phyloP scores from a whole-genome alignment of 768 basidiomycete genomes.

The Goffeauzyma gilvescens region DNA sequence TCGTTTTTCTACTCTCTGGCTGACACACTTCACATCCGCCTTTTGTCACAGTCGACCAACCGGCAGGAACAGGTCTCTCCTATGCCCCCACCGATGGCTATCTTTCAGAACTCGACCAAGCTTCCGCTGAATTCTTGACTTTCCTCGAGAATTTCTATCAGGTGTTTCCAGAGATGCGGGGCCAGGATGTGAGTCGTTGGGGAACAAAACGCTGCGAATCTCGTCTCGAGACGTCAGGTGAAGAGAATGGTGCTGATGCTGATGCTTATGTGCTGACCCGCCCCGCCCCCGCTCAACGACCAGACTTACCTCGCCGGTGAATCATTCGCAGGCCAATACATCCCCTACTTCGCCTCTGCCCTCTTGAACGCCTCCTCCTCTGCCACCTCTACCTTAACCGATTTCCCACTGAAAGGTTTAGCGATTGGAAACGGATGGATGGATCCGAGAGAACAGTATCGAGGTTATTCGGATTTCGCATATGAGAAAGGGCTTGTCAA shows the following conservation, averaged over 20 bases:
- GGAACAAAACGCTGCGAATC: not conserved
- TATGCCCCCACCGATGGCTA: slow-evolving; percentile 71
- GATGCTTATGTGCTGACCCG: too few relatives aligned
- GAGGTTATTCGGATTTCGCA: slow-evolving; percentile 69
- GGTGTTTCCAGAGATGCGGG: slow-evolving; percentile 72
- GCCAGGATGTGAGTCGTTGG: slow-evolving; percentile 45
- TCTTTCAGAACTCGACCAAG: slow-evolving; percentile 62
- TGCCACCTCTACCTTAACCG: too few relatives aligned
- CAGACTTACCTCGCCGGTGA: slow-evolving; percentile 93
- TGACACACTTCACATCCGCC: not conserved
- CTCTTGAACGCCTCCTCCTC: slow-evolving; percentile 42
- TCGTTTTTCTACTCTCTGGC: too few relatives aligned
- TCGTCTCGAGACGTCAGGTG: too few relatives aligned
- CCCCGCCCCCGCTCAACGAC: too few relatives aligned
- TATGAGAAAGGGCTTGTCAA: slow-evolving; percentile 61
- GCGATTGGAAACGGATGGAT: slow-evolving; percentile 99
- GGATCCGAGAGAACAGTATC: slow-evolving; percentile 70
- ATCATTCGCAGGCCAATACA: slow-evolving; percentile 92
- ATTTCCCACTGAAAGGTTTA: slow-evolving; percentile 50
- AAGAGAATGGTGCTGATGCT: too few relatives aligned
- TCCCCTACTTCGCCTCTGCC: slow-evolving; percentile 81
- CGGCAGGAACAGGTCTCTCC: slow-evolving; percentile 85
- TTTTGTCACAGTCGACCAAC: slow-evolving; percentile 64
- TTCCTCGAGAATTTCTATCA: slow-evolving; percentile 75
- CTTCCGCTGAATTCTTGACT: slow-evolving; percentile 54